These are phyloP conservation scores for Penicillium rolfsii DNA, from an alignment of 2,329 filamentous ascomycete species.

Conservation along the genomic window DNA sequence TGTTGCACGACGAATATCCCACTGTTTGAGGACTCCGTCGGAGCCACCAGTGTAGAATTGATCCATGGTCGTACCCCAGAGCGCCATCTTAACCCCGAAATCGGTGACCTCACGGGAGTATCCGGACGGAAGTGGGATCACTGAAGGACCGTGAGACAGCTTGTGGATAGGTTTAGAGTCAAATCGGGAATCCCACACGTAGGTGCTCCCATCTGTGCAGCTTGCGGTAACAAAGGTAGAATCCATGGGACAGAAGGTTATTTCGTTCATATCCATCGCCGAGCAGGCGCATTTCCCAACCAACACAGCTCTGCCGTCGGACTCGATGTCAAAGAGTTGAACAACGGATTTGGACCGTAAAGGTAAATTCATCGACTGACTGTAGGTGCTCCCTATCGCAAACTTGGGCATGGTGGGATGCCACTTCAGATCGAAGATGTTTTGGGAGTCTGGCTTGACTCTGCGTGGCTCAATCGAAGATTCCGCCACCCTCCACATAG, in stretches of 20 bases:
- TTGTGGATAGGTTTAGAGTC: slow-evolving; percentile 52
- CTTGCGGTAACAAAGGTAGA: slow-evolving; percentile 59
- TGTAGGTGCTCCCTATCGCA: slow-evolving; percentile 54
- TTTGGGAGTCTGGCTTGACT: slow-evolving; percentile 53
- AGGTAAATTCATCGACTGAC: slow-evolving; percentile 34
- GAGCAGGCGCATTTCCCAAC: slow-evolving; percentile 56
- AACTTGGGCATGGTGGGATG: slow-evolving; percentile 56
- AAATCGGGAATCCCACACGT: slow-evolving; percentile 62
- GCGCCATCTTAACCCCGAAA: slow-evolving; percentile 60
- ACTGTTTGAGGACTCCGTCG: slow-evolving; percentile 63
- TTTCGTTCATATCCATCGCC: slow-evolving; percentile 64
- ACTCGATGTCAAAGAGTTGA: slow-evolving; percentile 52
- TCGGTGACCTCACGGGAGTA: slow-evolving; percentile 55
- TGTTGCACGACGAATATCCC: slow-evolving; percentile 59
- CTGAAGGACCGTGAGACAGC: slow-evolving; percentile 55
- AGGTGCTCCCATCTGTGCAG: slow-evolving; percentile 62
- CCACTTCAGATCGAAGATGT: slow-evolving; percentile 63
- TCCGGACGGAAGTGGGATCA: slow-evolving; percentile 50
- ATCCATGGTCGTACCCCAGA: slow-evolving; percentile 58
- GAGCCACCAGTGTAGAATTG: slow-evolving; percentile 64
- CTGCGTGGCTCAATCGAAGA: slow-evolving; percentile 39
- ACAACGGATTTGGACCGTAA: slow-evolving; percentile 53
- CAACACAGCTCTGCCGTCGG: not conserved
- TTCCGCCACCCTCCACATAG: slow-evolving; percentile 56
- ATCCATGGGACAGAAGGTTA: slow-evolving; percentile 53